Evolutionary conservation across 2,329 filamentous ascomycete species (phyloP), one percentile per base, ranked within the genome.

Genomic region (Diaporthe sp.): DNA sequence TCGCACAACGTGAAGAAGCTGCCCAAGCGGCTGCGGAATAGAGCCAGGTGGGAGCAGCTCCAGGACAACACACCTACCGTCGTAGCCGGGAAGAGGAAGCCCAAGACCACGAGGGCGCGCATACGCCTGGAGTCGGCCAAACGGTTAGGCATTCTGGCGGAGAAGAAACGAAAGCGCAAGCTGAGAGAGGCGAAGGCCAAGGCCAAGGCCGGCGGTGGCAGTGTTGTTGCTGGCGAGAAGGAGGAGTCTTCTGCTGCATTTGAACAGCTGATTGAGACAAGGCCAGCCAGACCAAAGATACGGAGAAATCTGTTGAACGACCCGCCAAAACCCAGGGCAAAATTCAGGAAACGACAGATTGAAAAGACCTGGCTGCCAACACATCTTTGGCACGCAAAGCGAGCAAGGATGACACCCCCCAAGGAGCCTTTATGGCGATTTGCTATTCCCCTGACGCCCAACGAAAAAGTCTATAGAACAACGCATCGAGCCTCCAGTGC

Each of bases 321-420:
- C 82, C 83, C 92, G 3, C 86, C 85, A 0, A 83, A 81, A 68
- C 82, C 91, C 2, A 89, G 88, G 60, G 90, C 85, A 31, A 96
- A 93, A 80, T 98, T 95, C 82, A 92, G 93, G 79, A 97, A 95
- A 84, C 92, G 97, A 44, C 96, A 98, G 82, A 86, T 93, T 61
- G 89, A 94, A 83, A 98, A 98, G 87, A 95, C 94, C 3, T 98
- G 96, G 95, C 87, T 99, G 22, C 97, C 97, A 0, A 98, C 97
- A 9, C 97, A 99, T 83, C 86, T 97, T 78, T 99, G 94, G 90
- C 96, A 98, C 84, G 93, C 96, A 3, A 99, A 99, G 84, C 89
- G 97, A 76, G 95, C 97, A 31, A 94, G 91, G 76, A 97, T 99
- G 94, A 95, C 95, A 0, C 89, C 91, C 10, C 93, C 94, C 0